phyloP scores from a whole-genome alignment of 345 rosid species.

The Lumnitzera littorea region DNA sequence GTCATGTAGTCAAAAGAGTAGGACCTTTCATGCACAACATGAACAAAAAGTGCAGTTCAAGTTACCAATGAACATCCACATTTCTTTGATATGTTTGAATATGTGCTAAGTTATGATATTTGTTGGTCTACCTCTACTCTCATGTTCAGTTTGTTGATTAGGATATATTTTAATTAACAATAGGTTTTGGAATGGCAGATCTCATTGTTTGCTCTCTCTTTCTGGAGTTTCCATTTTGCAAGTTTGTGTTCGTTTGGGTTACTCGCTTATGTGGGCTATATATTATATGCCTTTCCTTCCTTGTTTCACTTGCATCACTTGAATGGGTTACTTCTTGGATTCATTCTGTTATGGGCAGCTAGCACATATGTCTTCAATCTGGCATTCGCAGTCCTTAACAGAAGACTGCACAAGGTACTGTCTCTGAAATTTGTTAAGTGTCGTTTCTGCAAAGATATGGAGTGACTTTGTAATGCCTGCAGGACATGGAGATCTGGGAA shows the following conservation, averaged over 20 bases:
- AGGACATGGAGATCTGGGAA: conserved; percentile 45
- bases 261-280: conserved; percentile 43
- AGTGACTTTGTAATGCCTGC: conserved; percentile 8
- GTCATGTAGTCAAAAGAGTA: too few relatives aligned
- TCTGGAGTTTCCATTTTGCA: conserved; percentile 43
- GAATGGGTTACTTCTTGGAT: conserved; percentile 40
- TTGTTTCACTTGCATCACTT: conserved; percentile 31
- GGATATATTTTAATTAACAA: neutral
- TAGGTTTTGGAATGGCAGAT: conserved; percentile 21
- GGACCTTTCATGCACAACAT: too few relatives aligned
- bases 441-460: neutral
- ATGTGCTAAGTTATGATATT: too few relatives aligned
- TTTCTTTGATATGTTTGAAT: too few relatives aligned
- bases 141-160: neutral
- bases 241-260: conserved; percentile 40
- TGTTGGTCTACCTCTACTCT: too few relatives aligned
- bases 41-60: too few relatives aligned
- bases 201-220: conserved; percentile 32
- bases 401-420: conserved; percentile 23
- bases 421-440: neutral
- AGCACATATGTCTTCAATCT: conserved; percentile 43
- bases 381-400: conserved; percentile 27
- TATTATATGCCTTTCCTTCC: conserved; percentile 37
- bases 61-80: too few relatives aligned
- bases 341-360: conserved; percentile 41